Evolutionary conservation across 345 rosid genomes (phyloP).

Genomic region (Abelmoschus esculentus): DNA sequence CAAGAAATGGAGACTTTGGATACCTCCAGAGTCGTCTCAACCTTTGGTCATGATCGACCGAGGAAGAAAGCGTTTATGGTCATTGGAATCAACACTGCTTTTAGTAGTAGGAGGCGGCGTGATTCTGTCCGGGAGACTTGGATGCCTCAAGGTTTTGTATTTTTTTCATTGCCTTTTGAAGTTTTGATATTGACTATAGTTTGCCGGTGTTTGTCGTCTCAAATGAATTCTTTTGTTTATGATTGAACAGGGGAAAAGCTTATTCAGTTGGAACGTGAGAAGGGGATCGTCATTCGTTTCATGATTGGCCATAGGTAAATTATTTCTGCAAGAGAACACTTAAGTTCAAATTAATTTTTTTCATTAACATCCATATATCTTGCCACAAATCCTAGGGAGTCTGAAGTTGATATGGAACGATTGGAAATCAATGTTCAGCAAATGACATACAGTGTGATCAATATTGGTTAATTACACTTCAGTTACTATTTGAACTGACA

Average conservation of each 20-base stretch:
- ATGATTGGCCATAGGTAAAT: constrained; percentile 97
- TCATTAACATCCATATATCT: too few relatives aligned
- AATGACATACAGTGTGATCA: not conserved
- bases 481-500: constrained; percentile 10
- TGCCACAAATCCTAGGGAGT: too few relatives aligned
- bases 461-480: not conserved
- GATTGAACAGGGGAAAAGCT: constrained; percentile 64
- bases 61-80: constrained; percentile 78
- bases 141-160: constrained; percentile 86
- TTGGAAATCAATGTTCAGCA: not conserved
- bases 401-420: not conserved
- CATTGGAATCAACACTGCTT: constrained; percentile 90
- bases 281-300: constrained; percentile 82
- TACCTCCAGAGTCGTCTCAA: constrained; percentile 24
- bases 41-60: constrained; percentile 16
- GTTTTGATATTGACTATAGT: not conserved
- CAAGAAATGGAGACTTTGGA: constrained; percentile 32
- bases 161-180: too few relatives aligned
- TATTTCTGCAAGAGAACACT: not conserved
- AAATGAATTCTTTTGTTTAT: not conserved
- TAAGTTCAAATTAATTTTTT: too few relatives aligned
- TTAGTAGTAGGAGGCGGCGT: constrained; percentile 94
- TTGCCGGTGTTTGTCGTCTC: not conserved
- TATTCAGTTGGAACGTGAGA: constrained; percentile 68
- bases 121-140: constrained; percentile 93